Percentiles rank a stretch among this genome's conserved stretches.
Conservation (phyloP, 495 filamentous ascomycete genomes). For the Aspergillus funiculosus region DNA sequence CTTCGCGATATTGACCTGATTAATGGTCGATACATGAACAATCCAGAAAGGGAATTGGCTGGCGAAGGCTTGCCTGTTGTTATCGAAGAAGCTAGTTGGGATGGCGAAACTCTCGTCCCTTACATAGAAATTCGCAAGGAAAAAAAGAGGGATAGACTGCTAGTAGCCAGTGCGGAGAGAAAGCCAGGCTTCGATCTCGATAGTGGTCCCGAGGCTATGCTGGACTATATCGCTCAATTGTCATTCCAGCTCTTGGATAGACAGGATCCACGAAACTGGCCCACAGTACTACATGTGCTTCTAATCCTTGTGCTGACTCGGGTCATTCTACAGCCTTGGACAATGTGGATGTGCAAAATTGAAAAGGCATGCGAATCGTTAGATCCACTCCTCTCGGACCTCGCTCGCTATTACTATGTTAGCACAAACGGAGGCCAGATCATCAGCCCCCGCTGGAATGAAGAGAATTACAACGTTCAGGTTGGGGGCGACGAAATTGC, state of each 20-base stretch:
- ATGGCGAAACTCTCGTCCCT: neutral
- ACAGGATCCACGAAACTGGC: conserved; percentile 1
- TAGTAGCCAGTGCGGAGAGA: neutral
- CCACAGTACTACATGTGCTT: conserved; percentile 4
- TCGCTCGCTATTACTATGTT: conserved; percentile 5
- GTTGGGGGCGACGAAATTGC: neutral
- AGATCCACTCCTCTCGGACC: neutral
- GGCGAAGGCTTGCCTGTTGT: neutral
- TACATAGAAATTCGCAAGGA: neutral
- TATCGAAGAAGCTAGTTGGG: neutral
- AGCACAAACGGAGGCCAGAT: neutral
- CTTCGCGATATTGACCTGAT: neutral
- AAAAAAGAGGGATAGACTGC: neutral
- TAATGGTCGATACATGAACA: too few relatives aligned
- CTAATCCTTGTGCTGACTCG: neutral
- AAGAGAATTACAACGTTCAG: neutral
- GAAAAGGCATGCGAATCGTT: neutral
- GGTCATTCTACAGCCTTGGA: neutral
- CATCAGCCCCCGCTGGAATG: neutral
- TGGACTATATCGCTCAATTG: neutral
- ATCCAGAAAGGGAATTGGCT: neutral
- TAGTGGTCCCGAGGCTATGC: neutral
- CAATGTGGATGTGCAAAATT: neutral
- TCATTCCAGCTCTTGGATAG: neutral
- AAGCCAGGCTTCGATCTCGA: neutral